phyloP scores from a whole-genome alignment of 768 basidiomycete genomes.

The Paxillus involutus region DNA sequence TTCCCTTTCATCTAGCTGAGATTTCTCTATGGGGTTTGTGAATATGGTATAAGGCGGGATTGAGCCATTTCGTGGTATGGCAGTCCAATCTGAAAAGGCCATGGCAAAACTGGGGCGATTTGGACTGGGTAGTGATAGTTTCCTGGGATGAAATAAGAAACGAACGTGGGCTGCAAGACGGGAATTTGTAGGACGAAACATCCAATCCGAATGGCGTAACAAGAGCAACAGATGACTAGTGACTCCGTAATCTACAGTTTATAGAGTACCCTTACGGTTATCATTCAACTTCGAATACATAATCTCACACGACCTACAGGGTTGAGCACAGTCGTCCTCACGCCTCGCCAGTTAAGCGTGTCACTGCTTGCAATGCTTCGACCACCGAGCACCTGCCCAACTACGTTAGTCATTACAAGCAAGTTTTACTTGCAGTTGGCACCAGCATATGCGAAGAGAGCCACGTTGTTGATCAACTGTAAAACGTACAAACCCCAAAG shows the following conservation, averaged over 20 bases:
- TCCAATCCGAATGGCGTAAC: neutral
- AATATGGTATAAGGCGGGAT: conserved; percentile 54
- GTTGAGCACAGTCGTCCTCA: too few relatives aligned
- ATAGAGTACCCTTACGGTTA: neutral
- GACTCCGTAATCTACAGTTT: neutral
- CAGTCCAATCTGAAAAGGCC: conserved; percentile 22
- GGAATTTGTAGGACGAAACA: conserved; percentile 12
- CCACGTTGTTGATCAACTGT: too few relatives aligned
- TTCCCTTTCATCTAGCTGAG: conserved; percentile 73
- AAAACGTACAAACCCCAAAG: too few relatives aligned
- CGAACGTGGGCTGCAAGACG: conserved; percentile 4
- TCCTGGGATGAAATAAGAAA: neutral
- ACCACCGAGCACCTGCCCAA: too few relatives aligned
- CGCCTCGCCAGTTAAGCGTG: too few relatives aligned
- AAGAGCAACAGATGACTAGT: neutral
- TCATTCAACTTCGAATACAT: too few relatives aligned
- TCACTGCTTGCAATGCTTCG: too few relatives aligned
- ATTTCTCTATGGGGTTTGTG: conserved; percentile 62
- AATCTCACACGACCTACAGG: too few relatives aligned
- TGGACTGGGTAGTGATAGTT: neutral
- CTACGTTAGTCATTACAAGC: too few relatives aligned
- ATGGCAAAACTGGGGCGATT: conserved; percentile 21
- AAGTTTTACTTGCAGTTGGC: too few relatives aligned
- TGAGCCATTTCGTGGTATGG: conserved; percentile 8
- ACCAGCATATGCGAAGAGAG: too few relatives aligned